phyloP scores from a whole-genome alignment of 495 filamentous ascomycete genomes.

The Bryoglossum gracile region DNA sequence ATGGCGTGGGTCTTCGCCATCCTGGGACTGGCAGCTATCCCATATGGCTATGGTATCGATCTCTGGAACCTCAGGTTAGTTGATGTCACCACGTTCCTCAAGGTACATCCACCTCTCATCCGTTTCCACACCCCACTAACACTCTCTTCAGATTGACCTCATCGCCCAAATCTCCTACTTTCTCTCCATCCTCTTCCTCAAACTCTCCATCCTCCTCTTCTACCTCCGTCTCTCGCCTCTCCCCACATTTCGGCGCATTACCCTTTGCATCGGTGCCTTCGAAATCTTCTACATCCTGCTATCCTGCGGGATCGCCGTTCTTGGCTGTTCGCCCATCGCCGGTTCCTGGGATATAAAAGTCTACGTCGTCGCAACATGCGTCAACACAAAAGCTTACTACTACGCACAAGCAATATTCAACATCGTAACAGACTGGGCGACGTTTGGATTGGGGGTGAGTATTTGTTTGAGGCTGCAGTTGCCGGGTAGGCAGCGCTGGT shows the following conservation, averaged over 20 bases:
- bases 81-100: constrained; percentile 5
- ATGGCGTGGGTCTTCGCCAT: no score
- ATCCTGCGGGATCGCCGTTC: not conserved
- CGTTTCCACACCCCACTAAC: not conserved
- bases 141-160: constrained; percentile 8
- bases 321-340: constrained; percentile 1
- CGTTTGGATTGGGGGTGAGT: not conserved
- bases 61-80: constrained; percentile 1
- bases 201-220: constrained; percentile 44
- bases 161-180: constrained; percentile 26
- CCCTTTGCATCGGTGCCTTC: constrained; percentile 13
- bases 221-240: constrained; percentile 45
- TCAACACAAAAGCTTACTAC: not conserved
- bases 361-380: not conserved
- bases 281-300: constrained; percentile 20
- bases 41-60: constrained; percentile 7
- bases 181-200: constrained; percentile 35
- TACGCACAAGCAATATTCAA: constrained; percentile 6
- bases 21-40: no score
- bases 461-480: constrained; percentile 1
- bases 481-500: constrained; percentile 2
- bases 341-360: not conserved
- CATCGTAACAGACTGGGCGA: constrained; percentile 4
- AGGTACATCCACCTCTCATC: not conserved
- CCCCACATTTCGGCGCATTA: constrained; percentile 26